Conservation (phyloP, 345 rosid species). For the Brassica nigra region DNA sequence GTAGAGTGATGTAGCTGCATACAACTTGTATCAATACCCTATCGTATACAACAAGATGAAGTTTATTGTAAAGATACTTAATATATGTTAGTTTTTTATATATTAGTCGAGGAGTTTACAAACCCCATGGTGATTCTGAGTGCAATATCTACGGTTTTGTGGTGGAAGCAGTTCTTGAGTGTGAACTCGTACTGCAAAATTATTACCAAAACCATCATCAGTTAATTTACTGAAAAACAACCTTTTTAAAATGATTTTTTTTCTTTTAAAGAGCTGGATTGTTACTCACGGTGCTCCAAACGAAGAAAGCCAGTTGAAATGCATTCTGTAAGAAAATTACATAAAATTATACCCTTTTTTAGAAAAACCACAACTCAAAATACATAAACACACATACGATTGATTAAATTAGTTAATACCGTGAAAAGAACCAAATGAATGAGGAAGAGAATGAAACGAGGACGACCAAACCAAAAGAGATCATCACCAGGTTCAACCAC, state of each 20-base stretch:
- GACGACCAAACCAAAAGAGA: conserved; percentile 97
- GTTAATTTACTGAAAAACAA: neutral
- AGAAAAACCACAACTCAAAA: neutral
- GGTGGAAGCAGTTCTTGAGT: conserved; percentile 63
- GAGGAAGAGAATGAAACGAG: conserved; percentile 79
- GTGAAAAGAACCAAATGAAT: conserved; percentile 88
- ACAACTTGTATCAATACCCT: conserved; percentile 43
- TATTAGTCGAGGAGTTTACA: conserved; percentile 29
- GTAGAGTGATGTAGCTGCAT: conserved; percentile 69
- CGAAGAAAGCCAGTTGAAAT: conserved; percentile 83
- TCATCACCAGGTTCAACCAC: conserved; percentile 87
- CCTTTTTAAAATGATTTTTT: neutral
- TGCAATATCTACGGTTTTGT: conserved; percentile 48
- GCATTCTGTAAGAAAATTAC: conserved; percentile 59
- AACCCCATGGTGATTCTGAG: conserved; percentile 86
- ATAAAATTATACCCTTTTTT: neutral
- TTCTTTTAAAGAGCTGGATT: neutral
- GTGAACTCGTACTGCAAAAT: conserved; percentile 61
- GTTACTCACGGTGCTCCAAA: conserved; percentile 69
- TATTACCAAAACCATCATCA: neutral
- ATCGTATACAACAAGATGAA: conserved; percentile 18
- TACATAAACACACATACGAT: neutral
- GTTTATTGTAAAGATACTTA: neutral
- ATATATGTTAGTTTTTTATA: neutral
- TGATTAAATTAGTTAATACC: conserved; percentile 43